Base-by-base conservation (phyloP, 192 early-diverging fungal species). In the Backusella westeae region DNA sequence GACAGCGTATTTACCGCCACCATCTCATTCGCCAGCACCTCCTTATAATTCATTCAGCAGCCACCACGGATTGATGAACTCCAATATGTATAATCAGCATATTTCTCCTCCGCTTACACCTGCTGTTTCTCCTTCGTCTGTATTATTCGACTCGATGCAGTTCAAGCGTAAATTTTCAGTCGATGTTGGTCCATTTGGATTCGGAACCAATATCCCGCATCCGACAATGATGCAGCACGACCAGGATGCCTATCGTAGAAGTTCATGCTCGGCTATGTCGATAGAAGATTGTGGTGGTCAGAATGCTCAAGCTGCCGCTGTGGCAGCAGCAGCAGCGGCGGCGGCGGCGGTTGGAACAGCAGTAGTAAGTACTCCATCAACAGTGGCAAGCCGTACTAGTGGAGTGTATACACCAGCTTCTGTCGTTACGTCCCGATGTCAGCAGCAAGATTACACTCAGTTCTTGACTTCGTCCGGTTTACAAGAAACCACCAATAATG, bases 21-120 rank as follows among this genome's bases (percentile, higher is more conserved):
- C 77, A 59, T 56, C 72, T 8, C 14, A 49, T 69, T 52, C 77
- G 38, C 46, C 46, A 49, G 46, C 46, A n/a, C 12, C 72, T 46
- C n/a, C 44, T 32, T 67, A 79, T 4, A 67, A 41, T 26, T n/a
- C 75, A 17, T 67, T 44, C 74, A 75, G 46, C 19, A 49, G 46
- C 46, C 46, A 35, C 10, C 38, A 46, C 0, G 36, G 23, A 7
- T 49, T 49, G 41, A 69, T 75, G 14, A 65, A 49, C 15, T 35
- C 65, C 34, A 26, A 34, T 74, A 17, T 69, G 29, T 59, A 65
- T 17, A 53, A 72, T 26, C 73, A 81, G 35, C 46, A 78, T 42
- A 67, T 81, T 29, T 81, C 80, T 19, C 80, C 80, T 70, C 80
- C 80, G 14, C 65, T 81, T 42, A 81, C 80, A 2, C 80, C 80